Percentiles rank a stretch among this genome's conserved stretches.
Conservation (phyloP, 202 grass and related monocot species). For the Musa balbisiana region DNA sequence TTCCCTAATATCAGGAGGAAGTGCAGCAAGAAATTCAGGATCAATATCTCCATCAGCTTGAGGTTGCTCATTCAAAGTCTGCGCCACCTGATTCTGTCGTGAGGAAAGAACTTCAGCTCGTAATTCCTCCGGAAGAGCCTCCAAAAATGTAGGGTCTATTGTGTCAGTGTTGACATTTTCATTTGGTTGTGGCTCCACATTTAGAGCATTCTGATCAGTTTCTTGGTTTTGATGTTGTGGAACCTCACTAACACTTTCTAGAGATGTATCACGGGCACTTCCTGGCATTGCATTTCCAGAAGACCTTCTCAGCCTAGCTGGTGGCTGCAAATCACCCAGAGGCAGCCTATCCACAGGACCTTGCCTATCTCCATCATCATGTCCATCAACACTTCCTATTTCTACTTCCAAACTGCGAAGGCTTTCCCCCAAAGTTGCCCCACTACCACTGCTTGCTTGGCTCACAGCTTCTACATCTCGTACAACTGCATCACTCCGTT, state of each 20-base stretch:
- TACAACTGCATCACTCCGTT: slow-evolving; percentile 53
- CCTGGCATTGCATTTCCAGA: slow-evolving; percentile 44
- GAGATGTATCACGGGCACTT: slow-evolving; percentile 44
- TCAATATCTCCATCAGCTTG: slow-evolving; percentile 91
- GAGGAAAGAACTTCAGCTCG: slow-evolving; percentile 92
- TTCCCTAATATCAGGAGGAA: slow-evolving; percentile 93
- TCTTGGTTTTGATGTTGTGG: slow-evolving; percentile 62
- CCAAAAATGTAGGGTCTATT: slow-evolving; percentile 98
- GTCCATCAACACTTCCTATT: slow-evolving; percentile 96
- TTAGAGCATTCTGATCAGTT: slow-evolving; percentile 41
- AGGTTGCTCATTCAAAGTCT: slow-evolving; percentile 59
- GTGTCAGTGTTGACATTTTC: slow-evolving; percentile 47
- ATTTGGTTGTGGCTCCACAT: slow-evolving; percentile 46
- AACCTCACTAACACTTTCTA: slow-evolving; percentile 81
- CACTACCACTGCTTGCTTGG: slow-evolving; percentile 97
- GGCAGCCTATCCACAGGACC: slow-evolving; percentile 48
- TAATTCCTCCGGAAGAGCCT: slow-evolving; percentile 96
- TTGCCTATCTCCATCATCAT: slow-evolving; percentile 86
- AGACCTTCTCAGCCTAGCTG: slow-evolving; percentile 43
- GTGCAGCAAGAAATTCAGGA: slow-evolving; percentile 98
- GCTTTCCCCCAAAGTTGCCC: slow-evolving; percentile 90
- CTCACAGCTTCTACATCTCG: slow-evolving; percentile 91
- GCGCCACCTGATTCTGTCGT: slow-evolving; percentile 85
- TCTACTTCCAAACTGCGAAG: slow-evolving; percentile 95
- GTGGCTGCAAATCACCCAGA: slow-evolving; percentile 52